These are phyloP conservation scores for Metschnikowia baotianmanensis DNA, from an alignment of 805 yeast species.

Conservation along the genomic window DNA sequence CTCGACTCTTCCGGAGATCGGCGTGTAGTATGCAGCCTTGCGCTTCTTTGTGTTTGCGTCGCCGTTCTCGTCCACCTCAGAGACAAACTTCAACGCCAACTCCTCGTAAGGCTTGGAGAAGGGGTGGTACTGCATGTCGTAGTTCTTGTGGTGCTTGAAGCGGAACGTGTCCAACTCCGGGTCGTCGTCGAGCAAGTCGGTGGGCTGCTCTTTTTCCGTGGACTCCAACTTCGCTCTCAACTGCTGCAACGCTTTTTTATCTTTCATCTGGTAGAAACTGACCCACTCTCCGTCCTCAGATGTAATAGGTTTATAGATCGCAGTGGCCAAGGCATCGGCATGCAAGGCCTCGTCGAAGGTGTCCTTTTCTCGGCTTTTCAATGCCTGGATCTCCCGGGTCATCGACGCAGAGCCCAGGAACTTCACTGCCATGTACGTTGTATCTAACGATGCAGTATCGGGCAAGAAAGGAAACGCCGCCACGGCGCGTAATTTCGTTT, in stretches of 20 bases:
- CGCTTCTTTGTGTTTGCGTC: constrained; percentile 34
- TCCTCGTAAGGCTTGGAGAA: constrained; percentile 56
- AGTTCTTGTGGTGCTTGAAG: constrained; percentile 71
- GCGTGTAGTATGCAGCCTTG: constrained; percentile 68
- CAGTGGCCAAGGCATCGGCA: constrained; percentile 44
- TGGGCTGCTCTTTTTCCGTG: constrained; percentile 44
- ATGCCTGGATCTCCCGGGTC: constrained; percentile 32
- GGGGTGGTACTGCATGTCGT: constrained; percentile 61
- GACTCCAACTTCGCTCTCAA: constrained; percentile 32
- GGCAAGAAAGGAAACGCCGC: constrained; percentile 81
- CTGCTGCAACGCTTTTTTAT: constrained; percentile 23
- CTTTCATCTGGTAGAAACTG: constrained; percentile 44
- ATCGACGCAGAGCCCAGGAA: constrained; percentile 58
- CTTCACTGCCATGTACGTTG: constrained; percentile 62
- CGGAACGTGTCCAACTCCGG: constrained; percentile 42
- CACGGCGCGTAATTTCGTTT: constrained; percentile 69
- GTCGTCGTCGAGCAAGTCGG: constrained; percentile 43
- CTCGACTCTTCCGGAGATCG: constrained; percentile 72
- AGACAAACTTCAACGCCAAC: constrained; percentile 58
- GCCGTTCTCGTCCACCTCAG: constrained; percentile 24
- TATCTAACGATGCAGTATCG: constrained; percentile 87
- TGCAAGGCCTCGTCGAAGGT: constrained; percentile 31
- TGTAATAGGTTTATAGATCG: constrained; percentile 72
- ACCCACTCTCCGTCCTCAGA: constrained; percentile 77
- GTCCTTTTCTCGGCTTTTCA: constrained; percentile 28